Evolutionary conservation across 1,284 basidiomycete species (phyloP), one percentile per base, ranked within the genome.

Genomic region (Phylloporus sp.): DNA sequence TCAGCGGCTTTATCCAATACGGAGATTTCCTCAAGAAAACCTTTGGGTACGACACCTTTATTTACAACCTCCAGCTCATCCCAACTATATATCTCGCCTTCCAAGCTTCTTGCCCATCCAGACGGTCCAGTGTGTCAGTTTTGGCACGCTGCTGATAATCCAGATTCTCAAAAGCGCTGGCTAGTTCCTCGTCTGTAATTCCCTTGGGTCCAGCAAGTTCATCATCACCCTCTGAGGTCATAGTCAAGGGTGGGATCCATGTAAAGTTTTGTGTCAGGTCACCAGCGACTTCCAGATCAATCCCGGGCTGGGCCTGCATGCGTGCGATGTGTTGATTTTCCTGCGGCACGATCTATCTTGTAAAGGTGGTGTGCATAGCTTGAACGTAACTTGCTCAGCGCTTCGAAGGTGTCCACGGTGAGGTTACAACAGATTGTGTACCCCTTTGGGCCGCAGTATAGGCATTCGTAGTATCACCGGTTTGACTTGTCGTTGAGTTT

Each of bases 321-420:
- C 35, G 32, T 32, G 32, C 32, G 32, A 32, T 32, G 32, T 32
- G 32, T 32, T 32, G 32, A 81, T 52, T 52, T 52, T 52, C 49
- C 49, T 25, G 49, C 49, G 8, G 25, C 25, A 14, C 25, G 49
- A 52, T 52, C 49, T n/a, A 52, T 52, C 14, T 52, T 52, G 49
- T 52, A 52, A n/a, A 52, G 49, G 14, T 52, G 49, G n/a, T 52
- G 25, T 52, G 25, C 49, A 52, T 52, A 52, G 49, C 25, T 52
- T 52, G 49, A 52, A 27, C 25, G 49, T n/a, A 52, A 27, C 49
- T 52, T 52, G 49, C 49, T 52, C 23, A 52, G 25, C 25, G 7
- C 32, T 32, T 32, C 32, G 32, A 32, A 32, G 32, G 32, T 32
- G 32, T 32, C 32, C 4, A 32, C 32, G 32, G 32, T 32, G 32